phyloP scores from a whole-genome alignment of 129 eudicot genomes.

The sunflower (Helianthus annuus) region HanXRQr2.0-SUNRISE NC_035441.2:145692031-145692530 shows the following conservation, averaged over 20 bases:
- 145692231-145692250: background rate
- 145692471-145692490: background rate
- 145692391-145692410: conserved; percentile 50
- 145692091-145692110: conserved; percentile 20
- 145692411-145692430: rapidly evolving
- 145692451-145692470: background rate
- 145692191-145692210: conserved; percentile 31
- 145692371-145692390: conserved; percentile 43
- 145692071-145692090: background rate
- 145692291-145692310: conserved; percentile 56
- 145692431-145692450: conserved; percentile 36
- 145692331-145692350: conserved; percentile 53
- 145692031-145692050: background rate
- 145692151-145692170: conserved; percentile 28
- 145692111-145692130: conserved; percentile 50
- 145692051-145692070: conserved; percentile 19
- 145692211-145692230: conserved; percentile 11
- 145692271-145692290: conserved; percentile 39
- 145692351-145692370: conserved; percentile 37
- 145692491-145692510: background rate
- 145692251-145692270: conserved; percentile 2
- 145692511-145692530: too few relatives aligned
- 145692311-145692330: conserved; percentile 8
- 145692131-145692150: conserved; percentile 45
- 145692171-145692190: conserved; percentile 60